Base-by-base conservation (phyloP, 306 rosid species). In the Sechiopsis laciniata region DNA sequence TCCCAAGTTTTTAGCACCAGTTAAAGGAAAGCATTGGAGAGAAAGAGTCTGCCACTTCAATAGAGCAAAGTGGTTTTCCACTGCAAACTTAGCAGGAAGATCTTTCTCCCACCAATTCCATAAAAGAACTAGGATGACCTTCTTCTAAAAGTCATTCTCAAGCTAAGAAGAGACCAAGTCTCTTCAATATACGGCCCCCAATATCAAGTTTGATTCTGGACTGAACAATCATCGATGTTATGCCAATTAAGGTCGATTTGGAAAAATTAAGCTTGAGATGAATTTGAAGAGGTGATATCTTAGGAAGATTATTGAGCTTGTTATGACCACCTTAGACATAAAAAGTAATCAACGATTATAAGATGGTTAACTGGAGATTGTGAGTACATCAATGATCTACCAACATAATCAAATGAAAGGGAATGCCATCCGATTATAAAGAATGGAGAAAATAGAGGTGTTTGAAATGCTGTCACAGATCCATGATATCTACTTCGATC, bases 341-440 rank as follows among this genome's bases (percentile, higher is more conserved):
- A 60, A 60, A 55, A 24, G 40, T 59, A n/a, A 22, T 59, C 8
- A 59, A 60, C 42, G 4, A 60, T 12, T 11, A 60, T 26, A 60
- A 24, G 42, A 60, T 42, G 42, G n/a, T 59, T 59, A 40, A 24
- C 42, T 22, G 65, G 17, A 10, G 40, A 59, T 59, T n/a, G 65
- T 59, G 65, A 59, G 65, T 59, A 59, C 40, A 59, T 59, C 65
- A 37, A 55, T 55, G 59, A 55, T n/a, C 59, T 55, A 59, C 40
- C 40, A 59, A 16, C 37, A 21, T 19, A 10, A 58, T 58, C 32
- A 22, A 58, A 58, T 58, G 64, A 58, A 21, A 21, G 64, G 16
- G n/a, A 58, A 58, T 58, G 35, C 6, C n/a, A 22, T 20, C 15
- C 37, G 19, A 37, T 24, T 59, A 22, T 42, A 59, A 6, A 37